phyloP scores from a whole-genome alignment of 2,329 filamentous ascomycete species.

The Capronia epimyces region DNA sequence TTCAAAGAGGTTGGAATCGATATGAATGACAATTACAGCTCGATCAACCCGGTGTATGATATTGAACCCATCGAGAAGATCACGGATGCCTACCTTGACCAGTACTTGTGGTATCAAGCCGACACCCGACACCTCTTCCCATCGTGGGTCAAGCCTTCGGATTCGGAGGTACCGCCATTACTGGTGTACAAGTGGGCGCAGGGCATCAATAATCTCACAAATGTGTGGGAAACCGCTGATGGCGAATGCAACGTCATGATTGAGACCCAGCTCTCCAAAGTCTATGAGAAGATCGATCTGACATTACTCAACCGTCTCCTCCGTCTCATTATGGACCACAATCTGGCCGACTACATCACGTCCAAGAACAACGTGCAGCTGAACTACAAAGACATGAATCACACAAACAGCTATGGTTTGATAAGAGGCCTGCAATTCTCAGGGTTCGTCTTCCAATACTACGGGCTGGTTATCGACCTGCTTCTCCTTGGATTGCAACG shows the following conservation, averaged over 20 bases:
- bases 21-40: conserved; percentile 99
- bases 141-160: conserved; percentile 97
- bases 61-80: conserved; percentile 99
- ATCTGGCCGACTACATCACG: conserved; percentile 96
- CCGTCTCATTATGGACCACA: conserved; percentile 97
- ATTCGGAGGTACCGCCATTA: conserved; percentile 92
- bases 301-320: conserved; percentile 90
- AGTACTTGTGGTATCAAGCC: conserved; percentile 98
- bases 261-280: conserved; percentile 96
- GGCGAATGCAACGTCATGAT: conserved; percentile 99
- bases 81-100: conserved; percentile 95
- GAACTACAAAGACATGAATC: conserved; percentile 99
- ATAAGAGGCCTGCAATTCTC: conserved; percentile 97
- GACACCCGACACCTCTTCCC: conserved; percentile 96
- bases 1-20: conserved; percentile 99
- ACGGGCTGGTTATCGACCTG: conserved; percentile 89
- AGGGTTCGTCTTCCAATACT: conserved; percentile 98
- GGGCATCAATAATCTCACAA: conserved; percentile 94
- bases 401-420: conserved; percentile 97
- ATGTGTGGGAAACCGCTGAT: conserved; percentile 88
- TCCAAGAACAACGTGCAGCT: conserved; percentile 99
- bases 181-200: conserved; percentile 98
- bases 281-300: conserved; percentile 98
- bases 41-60: conserved; percentile 97
- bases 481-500: conserved; percentile 86